Evolutionary conservation across 495 filamentous ascomycete species (phyloP).

Genomic region (Viridothelium virens): DNA sequence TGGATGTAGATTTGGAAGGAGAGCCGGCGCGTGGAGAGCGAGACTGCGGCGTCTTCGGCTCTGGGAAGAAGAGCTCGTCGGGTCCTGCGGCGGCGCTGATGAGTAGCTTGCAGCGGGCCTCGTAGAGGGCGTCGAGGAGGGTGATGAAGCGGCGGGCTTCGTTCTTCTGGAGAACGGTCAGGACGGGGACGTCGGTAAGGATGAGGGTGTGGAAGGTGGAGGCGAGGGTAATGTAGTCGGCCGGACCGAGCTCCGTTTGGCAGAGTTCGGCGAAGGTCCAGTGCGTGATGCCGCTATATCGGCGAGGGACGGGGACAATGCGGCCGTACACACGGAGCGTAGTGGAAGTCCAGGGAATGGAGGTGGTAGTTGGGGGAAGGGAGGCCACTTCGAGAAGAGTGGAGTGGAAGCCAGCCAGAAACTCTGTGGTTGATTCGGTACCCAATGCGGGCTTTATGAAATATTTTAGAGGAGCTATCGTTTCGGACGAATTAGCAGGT

Average conservation of each 20-base stretch:
- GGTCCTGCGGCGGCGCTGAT: constrained; percentile 51
- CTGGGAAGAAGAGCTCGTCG: constrained; percentile 64
- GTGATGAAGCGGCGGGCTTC: constrained; percentile 67
- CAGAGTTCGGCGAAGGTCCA: constrained; percentile 58
- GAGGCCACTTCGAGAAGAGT: constrained; percentile 9
- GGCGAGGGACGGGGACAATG: constrained; percentile 44
- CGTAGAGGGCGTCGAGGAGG: constrained; percentile 62
- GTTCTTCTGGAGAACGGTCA: constrained; percentile 55
- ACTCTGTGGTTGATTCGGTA: background rate
- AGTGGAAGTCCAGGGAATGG: constrained; percentile 41
- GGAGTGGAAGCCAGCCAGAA: background rate
- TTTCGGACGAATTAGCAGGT: background rate
- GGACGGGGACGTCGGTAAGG: constrained; percentile 50
- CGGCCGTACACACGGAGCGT: constrained; percentile 54
- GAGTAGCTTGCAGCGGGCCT: constrained; percentile 57
- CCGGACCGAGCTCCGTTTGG: constrained; percentile 49
- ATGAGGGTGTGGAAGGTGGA: constrained; percentile 63
- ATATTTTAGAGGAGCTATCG: constrained; percentile 11
- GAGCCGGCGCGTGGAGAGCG: constrained; percentile 9
- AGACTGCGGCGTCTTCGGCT: constrained; percentile 21
- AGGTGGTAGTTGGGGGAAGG: constrained; percentile 11
- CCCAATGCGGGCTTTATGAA: constrained; percentile 4
- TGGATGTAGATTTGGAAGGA: constrained; percentile 10
- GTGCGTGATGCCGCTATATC: constrained; percentile 41
- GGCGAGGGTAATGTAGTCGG: constrained; percentile 65